Base-by-base conservation (phyloP, 1,284 basidiomycete species). In the Butyriboletus appendiculatus region DNA sequence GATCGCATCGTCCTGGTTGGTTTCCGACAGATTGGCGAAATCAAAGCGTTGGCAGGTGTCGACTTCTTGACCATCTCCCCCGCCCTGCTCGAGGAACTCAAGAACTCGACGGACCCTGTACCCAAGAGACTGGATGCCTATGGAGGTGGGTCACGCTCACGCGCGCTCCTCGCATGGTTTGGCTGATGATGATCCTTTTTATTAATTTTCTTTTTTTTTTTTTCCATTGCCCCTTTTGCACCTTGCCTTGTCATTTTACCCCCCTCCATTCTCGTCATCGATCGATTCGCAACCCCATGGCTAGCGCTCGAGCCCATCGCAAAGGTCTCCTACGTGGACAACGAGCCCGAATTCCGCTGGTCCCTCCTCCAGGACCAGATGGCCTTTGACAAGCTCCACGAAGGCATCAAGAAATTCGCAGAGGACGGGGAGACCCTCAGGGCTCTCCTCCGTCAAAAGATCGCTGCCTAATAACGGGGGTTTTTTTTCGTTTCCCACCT, bases 41-140 rank as follows among this genome's bases (percentile, higher is more conserved):
- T 99, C 79, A 92, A 88, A 73, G 85, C 93, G 20, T 85, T 99
- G 52, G 95, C 96, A 58, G 96, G 96, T 66, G 92, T 96, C 62
- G 96, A 98, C 79, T 97, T 92, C 86, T 81, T 98, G 61, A 98
- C 96, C 69, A 98, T 98, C 70, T 80, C 96, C 15, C 96, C 96
- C 59, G 71, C 84, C 54, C 84, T 98, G 46, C 89, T 98, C 62
- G 93, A 98, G 73, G 86, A 98, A 78, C 89, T 98, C 73, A 89
- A 92, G 80, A 88, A 88, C 66, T 92, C 89, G 38, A 81, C 78
- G 52, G 86, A 82, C 2, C 76, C 79, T 51, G 87, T 99, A 53
- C 90, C 92, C 68, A 90, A 90, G 82, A 91, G 87, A 78, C 88
- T 99, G 59, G 85, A 90, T 60, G 76, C 90, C 30, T 70, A 76